These are phyloP conservation scores for Hypoxylon intermedium DNA, from an alignment of 495 filamentous ascomycete species.

Conservation along the genomic window DNA sequence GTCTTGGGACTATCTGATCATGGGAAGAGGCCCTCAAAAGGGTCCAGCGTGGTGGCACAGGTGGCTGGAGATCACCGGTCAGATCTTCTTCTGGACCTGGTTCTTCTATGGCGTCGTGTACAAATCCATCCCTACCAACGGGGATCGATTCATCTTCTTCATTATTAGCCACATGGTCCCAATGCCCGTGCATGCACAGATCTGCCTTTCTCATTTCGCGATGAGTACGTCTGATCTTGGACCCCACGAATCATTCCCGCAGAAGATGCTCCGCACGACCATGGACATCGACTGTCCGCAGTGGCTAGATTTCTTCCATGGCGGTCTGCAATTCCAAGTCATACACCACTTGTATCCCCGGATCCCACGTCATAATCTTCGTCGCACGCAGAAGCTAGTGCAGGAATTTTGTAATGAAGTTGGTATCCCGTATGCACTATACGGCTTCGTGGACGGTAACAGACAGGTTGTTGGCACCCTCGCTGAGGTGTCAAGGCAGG, in stretches of 20 bases:
- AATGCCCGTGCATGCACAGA: slow-evolving; percentile 89
- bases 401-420: slow-evolving; percentile 90
- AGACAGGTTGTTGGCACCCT: slow-evolving; percentile 84
- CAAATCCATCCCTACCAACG: slow-evolving; percentile 71
- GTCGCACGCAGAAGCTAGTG: slow-evolving; percentile 80
- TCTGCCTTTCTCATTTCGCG: slow-evolving; percentile 94
- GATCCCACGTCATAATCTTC: slow-evolving; percentile 93
- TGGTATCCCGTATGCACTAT: slow-evolving; percentile 90
- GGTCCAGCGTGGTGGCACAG: slow-evolving; percentile 89
- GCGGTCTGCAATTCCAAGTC: slow-evolving; percentile 94
- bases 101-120: slow-evolving; percentile 89
- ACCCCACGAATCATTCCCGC: slow-evolving; percentile 86
- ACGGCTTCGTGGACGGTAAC: slow-evolving; percentile 93
- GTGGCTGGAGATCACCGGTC: slow-evolving; percentile 81
- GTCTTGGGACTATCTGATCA: slow-evolving; percentile 81
- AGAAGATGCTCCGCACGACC: slow-evolving; percentile 95
- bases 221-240: slow-evolving; percentile 96
- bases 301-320: slow-evolving; percentile 97
- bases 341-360: slow-evolving; percentile 94
- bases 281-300: slow-evolving; percentile 97
- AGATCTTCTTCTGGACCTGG: slow-evolving; percentile 93
- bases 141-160: slow-evolving; percentile 75
- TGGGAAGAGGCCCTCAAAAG: slow-evolving; percentile 77
- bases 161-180: slow-evolving; percentile 88
- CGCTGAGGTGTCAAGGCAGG: slow-evolving; percentile 86